Conservation (phyloP, 139 green algal genomes). For the Tetradesmus obliquus region DNA sequence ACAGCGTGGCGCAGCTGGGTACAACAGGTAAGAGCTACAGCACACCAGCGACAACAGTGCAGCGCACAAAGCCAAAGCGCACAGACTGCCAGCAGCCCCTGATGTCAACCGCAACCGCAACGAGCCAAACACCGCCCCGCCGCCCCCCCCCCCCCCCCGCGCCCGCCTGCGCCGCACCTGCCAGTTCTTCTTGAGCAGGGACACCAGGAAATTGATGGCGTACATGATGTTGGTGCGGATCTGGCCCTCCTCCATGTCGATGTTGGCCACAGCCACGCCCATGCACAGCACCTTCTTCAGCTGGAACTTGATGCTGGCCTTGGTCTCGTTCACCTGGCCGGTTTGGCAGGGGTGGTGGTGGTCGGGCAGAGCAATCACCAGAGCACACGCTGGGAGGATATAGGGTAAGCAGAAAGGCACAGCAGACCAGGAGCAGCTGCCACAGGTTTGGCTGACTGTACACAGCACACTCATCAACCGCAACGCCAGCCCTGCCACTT, state of each 20-base stretch:
- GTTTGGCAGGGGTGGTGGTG: background rate
- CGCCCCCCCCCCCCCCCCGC: too few relatives aligned
- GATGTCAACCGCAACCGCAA: too few relatives aligned
- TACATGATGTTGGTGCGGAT: constrained; percentile 86
- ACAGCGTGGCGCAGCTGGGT: too few relatives aligned
- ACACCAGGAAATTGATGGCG: constrained; percentile 99
- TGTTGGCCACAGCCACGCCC: constrained; percentile 96
- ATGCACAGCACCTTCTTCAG: constrained; percentile 99
- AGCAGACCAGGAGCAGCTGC: background rate
- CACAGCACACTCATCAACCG: background rate
- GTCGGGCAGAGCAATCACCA: background rate
- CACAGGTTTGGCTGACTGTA: background rate
- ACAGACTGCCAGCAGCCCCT: too few relatives aligned
- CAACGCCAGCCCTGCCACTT: background rate
- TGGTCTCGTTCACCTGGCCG: constrained; percentile 90
- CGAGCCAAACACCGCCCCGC: too few relatives aligned
- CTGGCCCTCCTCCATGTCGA: constrained; percentile 90
- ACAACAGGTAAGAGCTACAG: too few relatives aligned
- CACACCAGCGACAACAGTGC: too few relatives aligned
- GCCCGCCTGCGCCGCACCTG: background rate
- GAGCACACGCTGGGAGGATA: background rate
- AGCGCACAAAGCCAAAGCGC: too few relatives aligned
- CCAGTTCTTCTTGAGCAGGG: constrained; percentile 99
- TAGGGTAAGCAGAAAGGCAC: background rate
- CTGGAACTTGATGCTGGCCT: constrained; percentile 98